phyloP scores from a whole-genome alignment of 352 stramenopile genomes.

The Globisporangium camurandrum region DNA sequence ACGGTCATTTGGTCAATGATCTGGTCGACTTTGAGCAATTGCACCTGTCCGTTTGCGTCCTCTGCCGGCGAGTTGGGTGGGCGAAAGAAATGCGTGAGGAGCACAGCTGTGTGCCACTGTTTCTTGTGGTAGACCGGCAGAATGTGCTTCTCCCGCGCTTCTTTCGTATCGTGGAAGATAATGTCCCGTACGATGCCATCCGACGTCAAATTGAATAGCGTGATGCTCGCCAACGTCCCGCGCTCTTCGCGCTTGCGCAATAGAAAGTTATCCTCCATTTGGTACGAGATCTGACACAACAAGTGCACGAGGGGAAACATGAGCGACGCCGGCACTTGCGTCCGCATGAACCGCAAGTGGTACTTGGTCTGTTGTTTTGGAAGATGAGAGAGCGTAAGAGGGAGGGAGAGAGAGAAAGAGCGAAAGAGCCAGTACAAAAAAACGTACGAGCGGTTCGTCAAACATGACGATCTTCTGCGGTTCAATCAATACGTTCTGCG shows the following conservation, averaged over 20 bases:
- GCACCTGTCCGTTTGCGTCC: conserved; percentile 62
- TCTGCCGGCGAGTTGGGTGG: conserved; percentile 66
- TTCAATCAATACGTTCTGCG: conserved; percentile 72
- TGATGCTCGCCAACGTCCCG: conserved; percentile 63
- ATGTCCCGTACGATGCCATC: conserved; percentile 81
- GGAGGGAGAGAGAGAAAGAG: conserved; percentile 1
- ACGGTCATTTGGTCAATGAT: conserved; percentile 87
- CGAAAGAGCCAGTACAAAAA: conserved; percentile 3
- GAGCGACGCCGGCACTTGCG: conserved; percentile 64
- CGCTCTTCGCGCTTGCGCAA: conserved; percentile 77
- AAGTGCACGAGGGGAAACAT: conserved; percentile 83
- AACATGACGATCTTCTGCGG: conserved; percentile 78
- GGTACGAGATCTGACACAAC: conserved; percentile 84
- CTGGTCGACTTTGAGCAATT: conserved; percentile 80
- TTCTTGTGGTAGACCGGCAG: conserved; percentile 82
- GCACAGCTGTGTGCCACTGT: conserved; percentile 76
- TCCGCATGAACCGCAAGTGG: conserved; percentile 71
- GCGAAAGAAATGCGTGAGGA: conserved; percentile 81
- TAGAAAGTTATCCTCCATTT: conserved; percentile 81
- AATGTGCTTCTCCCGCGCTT: conserved; percentile 79
- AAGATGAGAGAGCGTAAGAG: conserved; percentile 3
- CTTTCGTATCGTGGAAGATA: conserved; percentile 84
- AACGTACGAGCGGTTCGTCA: conserved; percentile 78
- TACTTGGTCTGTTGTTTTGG: conserved; percentile 86
- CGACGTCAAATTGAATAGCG: conserved; percentile 84